Conservation (phyloP, 306 rosid species). For the Calophaca sinica region DNA sequence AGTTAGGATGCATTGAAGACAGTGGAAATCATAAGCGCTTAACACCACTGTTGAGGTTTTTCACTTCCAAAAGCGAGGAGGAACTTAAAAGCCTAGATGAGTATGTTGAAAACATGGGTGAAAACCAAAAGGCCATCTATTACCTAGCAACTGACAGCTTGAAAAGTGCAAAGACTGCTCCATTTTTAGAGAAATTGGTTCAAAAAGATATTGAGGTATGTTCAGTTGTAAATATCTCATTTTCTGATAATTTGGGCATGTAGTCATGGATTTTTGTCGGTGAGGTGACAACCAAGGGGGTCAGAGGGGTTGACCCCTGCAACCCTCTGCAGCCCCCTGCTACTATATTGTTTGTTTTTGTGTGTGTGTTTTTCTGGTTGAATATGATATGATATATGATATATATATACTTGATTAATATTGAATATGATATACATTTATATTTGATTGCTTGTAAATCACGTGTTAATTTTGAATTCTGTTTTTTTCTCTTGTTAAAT, state of each 20-base stretch:
- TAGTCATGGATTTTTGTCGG: neutral
- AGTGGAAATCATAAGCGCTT: constrained; percentile 96
- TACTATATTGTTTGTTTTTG: neutral
- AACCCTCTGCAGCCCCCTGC: neutral
- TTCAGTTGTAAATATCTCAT: neutral
- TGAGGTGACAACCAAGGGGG: neutral
- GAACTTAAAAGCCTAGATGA: constrained; percentile 90
- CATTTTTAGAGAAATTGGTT: constrained; percentile 89
- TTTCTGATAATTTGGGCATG: neutral
- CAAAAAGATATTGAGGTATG: constrained; percentile 95
- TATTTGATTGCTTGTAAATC: neutral
- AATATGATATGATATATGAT: neutral
- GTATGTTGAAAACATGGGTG: constrained; percentile 93
- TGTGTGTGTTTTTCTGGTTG: neutral
- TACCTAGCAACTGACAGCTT: constrained; percentile 97
- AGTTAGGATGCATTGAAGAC: constrained; percentile 93
- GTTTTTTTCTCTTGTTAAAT: constrained; percentile 8
- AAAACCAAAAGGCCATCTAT: constrained; percentile 90
- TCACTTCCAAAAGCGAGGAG: constrained; percentile 93
- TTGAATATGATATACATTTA: no score
- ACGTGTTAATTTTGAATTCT: constrained; percentile 7
- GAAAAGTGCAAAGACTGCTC: constrained; percentile 96
- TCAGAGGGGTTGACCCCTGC: neutral
- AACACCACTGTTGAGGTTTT: constrained; percentile 86
- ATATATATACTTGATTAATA: no score